These are phyloP conservation scores for Fraxinus sp. DNA, from an alignment of 305 asterid species.

Conservation along the genomic window DNA sequence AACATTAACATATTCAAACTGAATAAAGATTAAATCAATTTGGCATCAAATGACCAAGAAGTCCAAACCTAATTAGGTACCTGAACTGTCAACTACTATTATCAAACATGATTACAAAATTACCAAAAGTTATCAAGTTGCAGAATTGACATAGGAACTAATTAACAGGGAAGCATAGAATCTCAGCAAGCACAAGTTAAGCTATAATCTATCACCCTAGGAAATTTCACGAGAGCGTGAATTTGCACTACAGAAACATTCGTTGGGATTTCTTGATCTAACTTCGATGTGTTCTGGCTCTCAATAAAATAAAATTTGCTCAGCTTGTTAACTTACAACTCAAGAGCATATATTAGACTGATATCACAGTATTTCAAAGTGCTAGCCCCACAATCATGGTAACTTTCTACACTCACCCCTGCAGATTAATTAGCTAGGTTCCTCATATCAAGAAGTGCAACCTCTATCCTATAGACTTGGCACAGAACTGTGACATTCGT, in stretches of 20 bases:
- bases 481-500: background rate
- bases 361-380: background rate
- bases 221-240: background rate
- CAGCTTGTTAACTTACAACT: background rate
- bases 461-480: background rate
- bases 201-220: background rate
- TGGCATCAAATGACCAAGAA: background rate
- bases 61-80: background rate
- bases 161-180: background rate
- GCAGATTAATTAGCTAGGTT: background rate
- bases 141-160: background rate
- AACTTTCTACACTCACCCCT: background rate
- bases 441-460: background rate
- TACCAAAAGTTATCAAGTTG: background rate
- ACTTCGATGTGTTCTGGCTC: background rate
- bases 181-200: background rate
- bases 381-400: background rate
- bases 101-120: background rate
- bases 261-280: background rate
- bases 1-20: background rate
- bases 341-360: background rate
- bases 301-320: background rate
- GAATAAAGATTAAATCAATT: background rate
- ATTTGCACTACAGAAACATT: background rate
- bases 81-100: background rate